Conservation (phyloP, 2,329 filamentous ascomycete species). For the Xylaria digitata region DNA sequence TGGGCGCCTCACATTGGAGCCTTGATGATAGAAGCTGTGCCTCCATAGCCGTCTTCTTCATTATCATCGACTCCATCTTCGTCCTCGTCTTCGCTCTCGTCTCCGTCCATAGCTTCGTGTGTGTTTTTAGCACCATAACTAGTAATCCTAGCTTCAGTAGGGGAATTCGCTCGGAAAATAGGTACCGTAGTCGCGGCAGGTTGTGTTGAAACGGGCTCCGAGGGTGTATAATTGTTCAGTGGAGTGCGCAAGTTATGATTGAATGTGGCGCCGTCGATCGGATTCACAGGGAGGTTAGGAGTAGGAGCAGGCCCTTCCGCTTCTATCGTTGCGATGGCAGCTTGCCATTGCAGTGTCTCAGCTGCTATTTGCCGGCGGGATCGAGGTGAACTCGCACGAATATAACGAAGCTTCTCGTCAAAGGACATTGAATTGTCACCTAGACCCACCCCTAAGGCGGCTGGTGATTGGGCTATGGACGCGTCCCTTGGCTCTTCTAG, state of each 20-base stretch:
- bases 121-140: slow-evolving; percentile 32
- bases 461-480: slow-evolving; percentile 5
- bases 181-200: slow-evolving; percentile 17
- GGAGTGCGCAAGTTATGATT: slow-evolving; percentile 2
- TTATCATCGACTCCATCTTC: too few relatives aligned
- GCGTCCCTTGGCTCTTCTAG: neutral
- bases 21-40: slow-evolving; percentile 32
- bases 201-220: slow-evolving; percentile 16
- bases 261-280: neutral
- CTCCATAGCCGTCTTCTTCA: slow-evolving; percentile 17
- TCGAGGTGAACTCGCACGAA: slow-evolving; percentile 42
- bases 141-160: slow-evolving; percentile 15
- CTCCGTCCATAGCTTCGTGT: slow-evolving; percentile 39
- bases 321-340: slow-evolving; percentile 47
- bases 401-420: slow-evolving; percentile 43
- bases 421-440: slow-evolving; percentile 39
- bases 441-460: neutral
- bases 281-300: neutral
- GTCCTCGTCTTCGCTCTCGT: slow-evolving; percentile 38
- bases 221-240: neutral
- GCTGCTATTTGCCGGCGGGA: slow-evolving; percentile 45
- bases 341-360: slow-evolving; percentile 47
- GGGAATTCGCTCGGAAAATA: slow-evolving; percentile 14
- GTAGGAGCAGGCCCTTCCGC: slow-evolving; percentile 38
- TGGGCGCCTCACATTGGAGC: slow-evolving; percentile 29